These are phyloP conservation scores for Imleria badia DNA, from an alignment of 768 basidiomycete species.

Conservation along the genomic window DNA sequence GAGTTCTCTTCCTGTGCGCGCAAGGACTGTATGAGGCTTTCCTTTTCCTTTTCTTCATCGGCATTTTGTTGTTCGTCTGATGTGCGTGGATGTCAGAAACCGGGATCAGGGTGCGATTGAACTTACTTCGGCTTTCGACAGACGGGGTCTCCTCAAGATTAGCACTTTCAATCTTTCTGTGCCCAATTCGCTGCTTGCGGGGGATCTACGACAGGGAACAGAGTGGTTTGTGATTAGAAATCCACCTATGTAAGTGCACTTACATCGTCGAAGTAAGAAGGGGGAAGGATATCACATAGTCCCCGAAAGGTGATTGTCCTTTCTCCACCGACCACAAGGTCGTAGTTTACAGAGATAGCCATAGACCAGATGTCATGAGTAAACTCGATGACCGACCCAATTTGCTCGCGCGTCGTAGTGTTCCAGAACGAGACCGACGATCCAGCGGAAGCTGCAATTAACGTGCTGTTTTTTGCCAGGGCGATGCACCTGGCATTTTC, in stretches of 20 bases:
- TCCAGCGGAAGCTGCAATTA: not conserved
- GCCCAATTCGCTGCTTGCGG: too few species aligned
- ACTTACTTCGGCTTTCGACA: too few species aligned
- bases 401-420: not conserved
- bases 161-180: too few species aligned
- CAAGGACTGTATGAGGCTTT: not conserved
- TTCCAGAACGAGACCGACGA: slow-evolving; percentile 12
- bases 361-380: not conserved
- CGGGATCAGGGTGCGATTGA: not conserved
- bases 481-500: not conserved
- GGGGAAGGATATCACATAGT: not conserved
- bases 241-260: not conserved
- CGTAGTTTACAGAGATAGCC: not conserved
- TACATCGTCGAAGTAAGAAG: not conserved
- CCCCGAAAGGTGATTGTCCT: not conserved
- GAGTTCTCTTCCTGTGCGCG: not conserved
- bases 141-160: too few species aligned
- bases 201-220: too few species aligned
- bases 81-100: not conserved
- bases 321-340: not conserved
- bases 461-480: not conserved
- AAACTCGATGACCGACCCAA: not conserved
- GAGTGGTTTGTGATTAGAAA: too few species aligned
- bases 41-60: not conserved
- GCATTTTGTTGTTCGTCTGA: not conserved